Base-by-base conservation (phyloP, 768 basidiomycete genomes). In the Gymnopilus dilepis region DNA sequence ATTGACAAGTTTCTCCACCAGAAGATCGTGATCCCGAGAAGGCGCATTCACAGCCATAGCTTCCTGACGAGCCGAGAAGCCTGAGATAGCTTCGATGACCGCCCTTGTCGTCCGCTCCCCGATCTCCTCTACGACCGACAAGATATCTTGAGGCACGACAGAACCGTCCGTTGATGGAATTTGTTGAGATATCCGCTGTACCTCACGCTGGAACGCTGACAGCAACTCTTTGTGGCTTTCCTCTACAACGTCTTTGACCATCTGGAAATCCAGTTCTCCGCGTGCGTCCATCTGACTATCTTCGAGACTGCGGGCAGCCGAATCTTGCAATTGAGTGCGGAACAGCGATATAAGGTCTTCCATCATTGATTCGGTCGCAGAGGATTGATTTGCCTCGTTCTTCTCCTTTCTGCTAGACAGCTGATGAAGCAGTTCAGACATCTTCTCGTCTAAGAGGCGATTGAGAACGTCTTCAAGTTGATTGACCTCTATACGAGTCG, bases 261-360 rank as follows among this genome's bases (percentile, higher is more conserved):
- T 76, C 69, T 92, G 88, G 70, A 92, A 86, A 74, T 94, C 92
- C 24, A 92, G 74, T 64, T 94, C 91, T 19, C 89, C 90, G 30
- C 86, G 84, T 22, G 88, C 90, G 67, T 92, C 90, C 76, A 85
- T 77, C 66, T 84, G 86, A 61, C 82, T 84, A 58, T 88, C 86
- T 21, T 90, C 88, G 51, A 82, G 64, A 19, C 82, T 80, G 45
- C 82, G 81, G 6, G 78, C 77, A 0, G 87, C 85, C 7, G 86
- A 85, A 40, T 88, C 86, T 58, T 85, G 85, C 9, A 91, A 75
- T 65, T 91, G 89, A 19, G 84, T 76, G 8, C 88, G 83, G 79
- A 92, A 88, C 60, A 91, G 73, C 7, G 85, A 76, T 40, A 91
- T 79, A 5, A 91, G 82, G 60, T 92, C 91, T 0, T 80, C 73